A percentile compares a stretch with the other conserved stretches of the same genome.
These are phyloP conservation scores for Claviceps sp. DNA, from an alignment of 2,329 filamentous ascomycete species.

Conservation along the genomic window DNA sequence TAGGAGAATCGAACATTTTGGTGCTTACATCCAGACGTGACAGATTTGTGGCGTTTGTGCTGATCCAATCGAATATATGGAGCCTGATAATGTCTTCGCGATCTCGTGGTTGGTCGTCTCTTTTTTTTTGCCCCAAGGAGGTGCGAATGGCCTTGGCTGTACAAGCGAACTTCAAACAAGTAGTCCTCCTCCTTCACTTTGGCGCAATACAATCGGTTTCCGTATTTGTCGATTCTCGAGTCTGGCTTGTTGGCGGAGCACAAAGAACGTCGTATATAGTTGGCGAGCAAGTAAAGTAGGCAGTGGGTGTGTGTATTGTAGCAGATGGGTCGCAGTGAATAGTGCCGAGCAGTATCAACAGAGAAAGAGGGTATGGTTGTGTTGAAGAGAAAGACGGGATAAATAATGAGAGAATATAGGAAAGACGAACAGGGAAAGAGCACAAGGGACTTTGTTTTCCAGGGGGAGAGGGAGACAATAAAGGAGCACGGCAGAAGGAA, in stretches of 20 bases:
- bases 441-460: not conserved
- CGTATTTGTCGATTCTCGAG: not conserved
- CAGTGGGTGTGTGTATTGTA: not conserved
- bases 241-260: not conserved
- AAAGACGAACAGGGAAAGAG: conserved; percentile 1
- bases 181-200: not conserved
- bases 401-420: not conserved
- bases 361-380: conserved; percentile 1
- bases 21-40: conserved; percentile 1
- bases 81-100: not conserved
- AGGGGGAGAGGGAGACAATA: not conserved
- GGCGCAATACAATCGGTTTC: not conserved
- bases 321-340: not conserved
- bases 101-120: not conserved
- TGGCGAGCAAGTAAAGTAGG: not conserved
- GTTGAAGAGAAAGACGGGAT: not conserved
- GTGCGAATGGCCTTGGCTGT: not conserved
- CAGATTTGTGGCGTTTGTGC: not conserved
- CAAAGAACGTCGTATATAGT: not conserved
- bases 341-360: not conserved
- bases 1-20: not conserved
- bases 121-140: not conserved
- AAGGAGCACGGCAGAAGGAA: conserved; percentile 2
- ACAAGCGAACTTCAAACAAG: not conserved
- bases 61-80: not conserved